phyloP scores from a whole-genome alignment of 352 stramenopile genomes.

The Phytophthora tentaculata region DNA sequence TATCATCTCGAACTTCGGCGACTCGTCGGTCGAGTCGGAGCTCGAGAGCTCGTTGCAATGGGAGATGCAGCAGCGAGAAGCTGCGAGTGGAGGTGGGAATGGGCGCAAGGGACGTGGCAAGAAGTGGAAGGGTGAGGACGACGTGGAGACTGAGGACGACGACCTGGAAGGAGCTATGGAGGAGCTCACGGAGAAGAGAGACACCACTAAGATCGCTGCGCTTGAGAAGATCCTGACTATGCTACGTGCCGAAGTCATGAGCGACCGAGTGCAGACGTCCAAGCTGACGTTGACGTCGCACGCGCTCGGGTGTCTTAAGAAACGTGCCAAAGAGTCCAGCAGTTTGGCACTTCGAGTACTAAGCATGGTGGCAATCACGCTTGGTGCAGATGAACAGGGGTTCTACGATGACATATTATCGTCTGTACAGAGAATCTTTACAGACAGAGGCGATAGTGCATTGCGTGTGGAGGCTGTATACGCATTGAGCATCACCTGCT shows the following conservation, averaged over 20 bases:
- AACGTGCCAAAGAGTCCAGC: conserved; percentile 57
- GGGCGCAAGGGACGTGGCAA: conserved; percentile 30
- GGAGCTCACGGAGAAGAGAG: conserved; percentile 68
- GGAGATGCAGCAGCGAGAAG: conserved; percentile 39
- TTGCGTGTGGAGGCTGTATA: conserved; percentile 63
- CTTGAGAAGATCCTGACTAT: conserved; percentile 59
- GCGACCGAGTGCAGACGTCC: conserved; percentile 43
- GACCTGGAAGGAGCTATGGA: conserved; percentile 63
- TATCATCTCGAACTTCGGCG: conserved; percentile 37
- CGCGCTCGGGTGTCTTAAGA: conserved; percentile 62
- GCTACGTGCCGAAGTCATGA: conserved; percentile 48
- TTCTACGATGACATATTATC: conserved; percentile 55
- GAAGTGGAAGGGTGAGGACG: conserved; percentile 48
- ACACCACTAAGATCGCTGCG: conserved; percentile 62
- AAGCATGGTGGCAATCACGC: conserved; percentile 57
- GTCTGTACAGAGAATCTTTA: conserved; percentile 54
- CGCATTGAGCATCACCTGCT: conserved; percentile 60
- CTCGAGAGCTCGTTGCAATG: conserved; percentile 63
- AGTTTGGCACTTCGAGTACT: conserved; percentile 54
- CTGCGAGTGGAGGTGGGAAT: conserved; percentile 8
- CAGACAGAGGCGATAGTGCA: conserved; percentile 46
- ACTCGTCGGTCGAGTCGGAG: conserved; percentile 65
- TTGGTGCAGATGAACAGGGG: conserved; percentile 58
- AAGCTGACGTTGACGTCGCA: conserved; percentile 51
- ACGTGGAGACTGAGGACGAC: conserved; percentile 32